These are phyloP conservation scores for Chondrostereum purpureum DNA, from an alignment of 1,284 basidiomycete genomes.

Conservation along the genomic window DNA sequence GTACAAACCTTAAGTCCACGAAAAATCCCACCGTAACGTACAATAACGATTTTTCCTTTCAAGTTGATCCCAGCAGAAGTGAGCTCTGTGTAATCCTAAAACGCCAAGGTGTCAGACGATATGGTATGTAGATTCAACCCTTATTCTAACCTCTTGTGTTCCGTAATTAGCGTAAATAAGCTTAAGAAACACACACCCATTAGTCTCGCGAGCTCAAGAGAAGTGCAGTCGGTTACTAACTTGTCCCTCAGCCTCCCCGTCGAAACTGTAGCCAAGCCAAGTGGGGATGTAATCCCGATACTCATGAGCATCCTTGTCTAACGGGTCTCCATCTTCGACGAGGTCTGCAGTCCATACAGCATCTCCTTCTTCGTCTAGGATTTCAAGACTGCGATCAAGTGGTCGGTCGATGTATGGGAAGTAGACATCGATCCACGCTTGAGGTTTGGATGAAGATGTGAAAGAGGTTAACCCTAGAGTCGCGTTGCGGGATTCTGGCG, in stretches of 20 bases:
- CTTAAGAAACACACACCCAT: slow-evolving; percentile 11
- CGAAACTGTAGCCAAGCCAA: slow-evolving; percentile 66
- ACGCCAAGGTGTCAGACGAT: background rate
- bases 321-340: slow-evolving; percentile 59
- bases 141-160: slow-evolving; percentile 43
- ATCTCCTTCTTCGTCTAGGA: slow-evolving; percentile 49
- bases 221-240: no score
- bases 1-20: slow-evolving; percentile 72
- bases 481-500: slow-evolving; percentile 53
- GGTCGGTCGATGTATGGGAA: slow-evolving; percentile 81
- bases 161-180: slow-evolving; percentile 85
- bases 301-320: slow-evolving; percentile 56
- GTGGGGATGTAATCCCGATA: slow-evolving; percentile 53
- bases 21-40: slow-evolving; percentile 76
- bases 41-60: slow-evolving; percentile 77
- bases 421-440: slow-evolving; percentile 77
- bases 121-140: background rate
- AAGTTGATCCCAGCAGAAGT: slow-evolving; percentile 61
- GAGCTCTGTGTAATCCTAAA: slow-evolving; percentile 62
- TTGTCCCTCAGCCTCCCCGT: slow-evolving; percentile 59
- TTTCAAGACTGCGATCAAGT: slow-evolving; percentile 53
- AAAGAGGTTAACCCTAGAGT: slow-evolving; percentile 47
- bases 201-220: background rate
- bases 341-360: slow-evolving; percentile 66
- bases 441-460: slow-evolving; percentile 34